Base-by-base conservation (phyloP, 495 filamentous ascomycete genomes). In the Lineolata rhizophorae region DNA sequence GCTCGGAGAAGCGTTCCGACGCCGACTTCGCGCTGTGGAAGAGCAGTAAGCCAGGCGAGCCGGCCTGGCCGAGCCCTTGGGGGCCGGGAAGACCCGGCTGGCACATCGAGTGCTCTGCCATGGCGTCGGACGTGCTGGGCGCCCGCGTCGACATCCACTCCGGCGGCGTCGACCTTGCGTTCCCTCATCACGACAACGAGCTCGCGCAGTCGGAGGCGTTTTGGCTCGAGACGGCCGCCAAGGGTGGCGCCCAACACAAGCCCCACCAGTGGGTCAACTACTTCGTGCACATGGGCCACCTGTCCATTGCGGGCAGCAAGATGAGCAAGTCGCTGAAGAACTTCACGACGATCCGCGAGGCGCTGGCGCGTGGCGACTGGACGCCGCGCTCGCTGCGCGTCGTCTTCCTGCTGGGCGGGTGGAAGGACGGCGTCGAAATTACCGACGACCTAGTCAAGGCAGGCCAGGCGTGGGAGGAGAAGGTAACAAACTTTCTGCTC, bases 101-200 rank as follows among this genome's bases (percentile, higher is more conserved):
- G 87, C 87, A 95, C 51, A 94, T 97, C 39, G 85, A 97, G 57
- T 97, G 87, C 67, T 87, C 77, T 1, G 84, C 80, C 1, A 97
- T 97, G 87, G 83, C 84, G 1, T 83, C 75, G 2, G 76, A 80
- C 34, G 67, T 76, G 20, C 59, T 97, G 3, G 87, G 85, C 5
- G 57, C 67, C 26, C 57, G 67, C 34, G 76, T 97, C 51, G 87
- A 97, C 53, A 77, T 95, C 31, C 84, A 95, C 50, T 85, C 78
- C 14, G 87, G 87, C 5, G 87, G 87, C 22, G 74, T 92, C 32
- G 87, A 97, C 50, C 62, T 95, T 32, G 72, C 74, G 4, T 95
- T 95, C 51, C 87, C 87, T 1, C 87, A 97, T 14, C 18, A 18
- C 20, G 16, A 33, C 48, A 95, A 93, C 38, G 85, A 94, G 53